Evolutionary conservation across 805 yeast species (phyloP), one percentile per base, ranked within the genome.

Genomic region (Saitoella complicata): DNA sequence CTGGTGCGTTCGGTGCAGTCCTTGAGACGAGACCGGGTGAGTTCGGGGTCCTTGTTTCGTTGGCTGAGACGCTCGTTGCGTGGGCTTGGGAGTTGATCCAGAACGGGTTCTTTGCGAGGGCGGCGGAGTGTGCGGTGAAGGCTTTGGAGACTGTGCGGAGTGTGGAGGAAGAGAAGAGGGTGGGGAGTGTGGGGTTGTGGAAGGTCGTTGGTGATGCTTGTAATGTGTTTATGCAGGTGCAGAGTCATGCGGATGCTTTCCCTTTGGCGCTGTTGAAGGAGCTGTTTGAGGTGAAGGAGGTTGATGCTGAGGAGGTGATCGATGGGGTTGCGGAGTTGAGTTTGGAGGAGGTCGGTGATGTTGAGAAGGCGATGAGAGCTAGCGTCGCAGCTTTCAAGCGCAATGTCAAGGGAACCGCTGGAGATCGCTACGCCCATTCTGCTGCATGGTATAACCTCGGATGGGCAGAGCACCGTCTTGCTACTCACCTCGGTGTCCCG

Each of bases 81-180:
- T 71, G 77, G 47, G 70, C 87, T 0, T 60, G 62, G 6, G 64
- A 67, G 42, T 71, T 77, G 44, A 58, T 78, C 7, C 53, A 52
- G 1, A 70, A 72, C 13, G 93, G 93, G 0, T 80, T 73, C 52
- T 72, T 75, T 49, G 80, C 81, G 2, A 72, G 84, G 49, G 80
- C 91, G 0, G 60, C 72, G 6, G 67, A 67, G 5, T 56, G 64
- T 40, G 75, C 75, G 7, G 43, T 58, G 2, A 60, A 63, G 5
- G 72, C 79, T 0, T 59, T 81, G 4, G 67, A 64, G 1, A 61
- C 68, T 11, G 59, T 74, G 4, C 46, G 53, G 2, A 54, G 51
- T 9, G 69, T 76, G 0, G 61, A 70, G 21, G 48, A 21, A 21
- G 55, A 1, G 53, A 59, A 9, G 63, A 69, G 46, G 11, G 21